Evolutionary conservation across 805 yeast species (phyloP), one percentile per base, ranked within the genome.

Genomic region (Wilhelminamyces savonicus): DNA sequence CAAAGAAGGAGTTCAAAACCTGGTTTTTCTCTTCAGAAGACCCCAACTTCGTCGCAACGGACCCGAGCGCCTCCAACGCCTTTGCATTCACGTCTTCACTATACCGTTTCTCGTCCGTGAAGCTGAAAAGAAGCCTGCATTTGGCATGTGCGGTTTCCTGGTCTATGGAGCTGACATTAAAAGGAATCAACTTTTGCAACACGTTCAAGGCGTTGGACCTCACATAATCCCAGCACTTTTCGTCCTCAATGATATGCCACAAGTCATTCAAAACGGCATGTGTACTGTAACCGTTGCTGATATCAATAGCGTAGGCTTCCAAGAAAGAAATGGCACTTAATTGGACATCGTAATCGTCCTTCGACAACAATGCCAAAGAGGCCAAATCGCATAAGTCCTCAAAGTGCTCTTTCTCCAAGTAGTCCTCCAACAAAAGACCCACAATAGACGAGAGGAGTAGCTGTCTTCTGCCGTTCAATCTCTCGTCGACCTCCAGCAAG

Each of bases 381-480:
- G 63, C 28, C 2, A 71, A 19, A 5, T 49, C 53, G 5, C 27
- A 31, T 2, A 59, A 30, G 12, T 44, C 34, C 8, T 41, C 51
- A 12, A 29, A 13, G 9, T 45, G 29, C 16, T 40, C 39, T 16
- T 28, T 22, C 8, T 21, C 19, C 2, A 26, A 11, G 28, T 53
- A 41, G 8, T 34, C 30, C 9, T 40, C 23, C 4, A 66, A 37
- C 9, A 74, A 39, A 4, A 69, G 28, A 2, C 34, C 27, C 7
- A 51, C 39, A 7, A 63, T 36, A 2, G 46, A 44, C 11, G 63
- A 53, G 16, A 73, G 29, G 12, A 72, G 61, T 13, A 76, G 44
- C 36, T 74, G 77, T 31, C 62, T 66, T 7, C 71, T 56, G 3
- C 82, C 82, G 46, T 72, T 65, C 12, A 67, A 41, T 14, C 46